Evolutionary conservation across 495 filamentous ascomycete genomes (phyloP).

Genomic region (Cetradonia linearis): DNA sequence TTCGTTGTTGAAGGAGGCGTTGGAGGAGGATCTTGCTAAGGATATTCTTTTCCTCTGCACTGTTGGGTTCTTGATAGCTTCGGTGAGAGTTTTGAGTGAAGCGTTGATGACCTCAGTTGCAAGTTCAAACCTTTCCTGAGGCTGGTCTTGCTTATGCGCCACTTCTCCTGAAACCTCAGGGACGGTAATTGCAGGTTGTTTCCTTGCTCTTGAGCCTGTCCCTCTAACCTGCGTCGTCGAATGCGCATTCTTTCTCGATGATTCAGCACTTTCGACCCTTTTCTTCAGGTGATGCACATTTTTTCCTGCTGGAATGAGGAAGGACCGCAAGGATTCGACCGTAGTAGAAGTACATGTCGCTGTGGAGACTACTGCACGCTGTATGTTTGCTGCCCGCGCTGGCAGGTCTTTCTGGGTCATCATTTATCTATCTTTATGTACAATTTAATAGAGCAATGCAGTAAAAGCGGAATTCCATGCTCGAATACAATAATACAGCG

Average conservation of each 20-base stretch:
- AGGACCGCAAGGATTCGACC: conserved; percentile 38
- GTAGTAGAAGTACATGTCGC: conserved; percentile 44
- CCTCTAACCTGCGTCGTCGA: conserved; percentile 11
- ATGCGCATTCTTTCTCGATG: conserved; percentile 13
- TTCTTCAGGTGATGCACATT: conserved; percentile 17
- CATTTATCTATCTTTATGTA: conserved; percentile 2
- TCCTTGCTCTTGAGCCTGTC: conserved; percentile 28
- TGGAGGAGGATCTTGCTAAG: conserved; percentile 4
- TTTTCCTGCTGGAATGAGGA: conserved; percentile 32
- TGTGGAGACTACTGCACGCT: conserved; percentile 39
- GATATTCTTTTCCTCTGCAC: conserved; percentile 4
- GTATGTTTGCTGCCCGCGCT: conserved; percentile 27
- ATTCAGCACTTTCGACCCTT: conserved; percentile 1
- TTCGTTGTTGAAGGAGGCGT: conserved; percentile 18
- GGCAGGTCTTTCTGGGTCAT: conserved; percentile 23
- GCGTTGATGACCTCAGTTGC: conserved; percentile 76
- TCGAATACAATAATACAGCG: not conserved
- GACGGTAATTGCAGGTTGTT: conserved; percentile 25
- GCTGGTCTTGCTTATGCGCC: conserved; percentile 37
- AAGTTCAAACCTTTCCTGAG: conserved; percentile 55
- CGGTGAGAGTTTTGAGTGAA: conserved; percentile 60
- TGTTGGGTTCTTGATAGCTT: conserved; percentile 49
- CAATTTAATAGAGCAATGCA: not conserved
- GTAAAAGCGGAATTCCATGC: not conserved
- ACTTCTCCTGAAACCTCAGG: conserved; percentile 31